These are phyloP conservation scores for Xanthoconium separans DNA, from an alignment of 1,284 basidiomycete genomes.

Conservation along the genomic window DNA sequence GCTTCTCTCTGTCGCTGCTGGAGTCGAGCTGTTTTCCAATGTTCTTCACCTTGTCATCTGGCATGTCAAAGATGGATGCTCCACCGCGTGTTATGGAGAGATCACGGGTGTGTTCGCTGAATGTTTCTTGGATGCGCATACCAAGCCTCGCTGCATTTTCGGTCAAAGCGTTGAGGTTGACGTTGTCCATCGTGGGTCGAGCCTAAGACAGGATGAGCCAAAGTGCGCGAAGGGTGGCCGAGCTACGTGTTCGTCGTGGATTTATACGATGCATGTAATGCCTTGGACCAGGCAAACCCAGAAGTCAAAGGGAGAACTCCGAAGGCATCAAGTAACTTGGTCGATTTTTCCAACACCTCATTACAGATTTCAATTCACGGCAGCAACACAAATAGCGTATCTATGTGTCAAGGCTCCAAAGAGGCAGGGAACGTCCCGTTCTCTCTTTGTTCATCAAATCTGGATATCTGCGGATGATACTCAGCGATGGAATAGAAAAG, in stretches of 20 bases:
- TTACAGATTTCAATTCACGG: conserved; percentile 1
- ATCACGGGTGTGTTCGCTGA: conserved; percentile 77
- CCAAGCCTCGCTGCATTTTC: conserved; percentile 81
- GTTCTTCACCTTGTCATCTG: conserved; percentile 73
- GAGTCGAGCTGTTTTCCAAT: conserved; percentile 86
- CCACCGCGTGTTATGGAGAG: conserved; percentile 55
- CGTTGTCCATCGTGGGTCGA: conserved; percentile 30
- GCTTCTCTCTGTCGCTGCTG: conserved; percentile 81
- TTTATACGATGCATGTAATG: conserved; percentile 5
- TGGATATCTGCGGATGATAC: conserved; percentile 55
- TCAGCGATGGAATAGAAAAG: conserved; percentile 6
- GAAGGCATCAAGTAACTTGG: too few species aligned
- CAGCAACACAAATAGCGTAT: conserved; percentile 1
- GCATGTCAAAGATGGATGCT: conserved; percentile 61
- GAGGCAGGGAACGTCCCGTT: conserved; percentile 90
- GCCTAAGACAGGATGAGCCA: background rate
- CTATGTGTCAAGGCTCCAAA: conserved; percentile 63
- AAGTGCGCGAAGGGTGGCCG: background rate
- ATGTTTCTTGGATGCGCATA: conserved; percentile 74
- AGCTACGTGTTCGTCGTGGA: conserved; percentile 4
- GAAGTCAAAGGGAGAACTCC: background rate
- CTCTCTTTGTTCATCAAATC: conserved; percentile 94
- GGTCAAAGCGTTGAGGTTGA: conserved; percentile 67
- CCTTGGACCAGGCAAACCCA: background rate
- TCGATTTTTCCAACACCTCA: too few species aligned